A percentile compares a stretch with the other conserved stretches of the same genome.
These are phyloP conservation scores for Eucalyptus sp. DNA, from an alignment of 345 rosid species.

Conservation along the genomic window DNA sequence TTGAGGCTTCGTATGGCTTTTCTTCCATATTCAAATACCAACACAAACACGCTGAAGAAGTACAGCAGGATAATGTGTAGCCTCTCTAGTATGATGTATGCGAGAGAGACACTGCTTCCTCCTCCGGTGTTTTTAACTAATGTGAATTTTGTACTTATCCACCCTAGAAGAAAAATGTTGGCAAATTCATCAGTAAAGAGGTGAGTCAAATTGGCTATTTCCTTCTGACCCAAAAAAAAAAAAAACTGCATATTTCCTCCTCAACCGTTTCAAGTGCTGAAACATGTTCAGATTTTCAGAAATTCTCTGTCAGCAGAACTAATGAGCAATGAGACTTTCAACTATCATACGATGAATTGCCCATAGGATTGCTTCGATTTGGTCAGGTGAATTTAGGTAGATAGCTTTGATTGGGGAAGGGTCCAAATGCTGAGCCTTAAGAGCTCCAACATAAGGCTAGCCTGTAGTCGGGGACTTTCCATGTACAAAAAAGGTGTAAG, in stretches of 20 bases:
- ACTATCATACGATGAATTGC: background rate
- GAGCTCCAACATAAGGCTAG: background rate
- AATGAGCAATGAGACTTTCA: background rate
- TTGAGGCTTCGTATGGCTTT: slow-evolving; percentile 33
- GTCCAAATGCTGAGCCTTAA: background rate
- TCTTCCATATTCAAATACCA: slow-evolving; percentile 39
- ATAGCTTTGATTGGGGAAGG: background rate
- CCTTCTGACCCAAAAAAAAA: background rate
- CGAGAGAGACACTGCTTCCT: slow-evolving; percentile 4
- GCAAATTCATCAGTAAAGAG: background rate
- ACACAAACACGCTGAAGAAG: slow-evolving; percentile 44
- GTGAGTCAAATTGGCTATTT: background rate
- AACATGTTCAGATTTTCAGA: background rate
- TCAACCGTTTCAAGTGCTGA: background rate
- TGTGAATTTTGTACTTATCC: slow-evolving; percentile 17
- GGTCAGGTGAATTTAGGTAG: background rate
- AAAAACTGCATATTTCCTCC: background rate
- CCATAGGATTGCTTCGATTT: background rate
- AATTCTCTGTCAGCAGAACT: background rate
- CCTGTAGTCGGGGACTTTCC: background rate
- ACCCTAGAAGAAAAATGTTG: slow-evolving; percentile 18
- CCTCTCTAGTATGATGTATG: slow-evolving; percentile 14
- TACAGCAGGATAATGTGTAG: slow-evolving; percentile 34
- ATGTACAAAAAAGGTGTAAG: background rate
- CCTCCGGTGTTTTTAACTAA: slow-evolving; percentile 15